Evolutionary conservation across 352 stramenopile genomes (phyloP), one percentile per base, ranked within the genome.

Genomic region (Phytophthora tentaculata): DNA sequence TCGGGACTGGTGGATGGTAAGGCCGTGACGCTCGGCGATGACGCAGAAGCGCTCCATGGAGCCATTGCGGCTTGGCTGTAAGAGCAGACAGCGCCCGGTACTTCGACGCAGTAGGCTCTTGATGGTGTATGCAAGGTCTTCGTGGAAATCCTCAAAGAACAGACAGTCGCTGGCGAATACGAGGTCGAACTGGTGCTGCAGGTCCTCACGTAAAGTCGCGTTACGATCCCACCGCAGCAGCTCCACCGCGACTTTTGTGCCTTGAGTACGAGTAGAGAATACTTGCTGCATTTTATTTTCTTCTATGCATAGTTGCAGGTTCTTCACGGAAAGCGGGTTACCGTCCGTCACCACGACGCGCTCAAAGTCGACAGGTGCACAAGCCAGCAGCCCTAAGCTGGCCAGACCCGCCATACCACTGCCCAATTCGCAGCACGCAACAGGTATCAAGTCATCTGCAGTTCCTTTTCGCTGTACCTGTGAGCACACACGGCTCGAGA

Each of bases 101-200:
- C 19, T 17, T 0, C 63, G 78, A 7, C 67, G 62, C 35, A 94
- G 48, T 7, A 96, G 70, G 53, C 66, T 61, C n/a, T 83, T 73
- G 71, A 96, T 84, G 0, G 82, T 92, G 54, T 82, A 69, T 14
- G 72, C 79, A 22, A 96, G 69, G 56, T 96, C 88, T 47, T 84
- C 66, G 68, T 96, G 86, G 68, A 95, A 96, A 1, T 88, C 80
- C 73, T 95, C 85, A 55, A 96, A 96, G 71, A 96, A 96, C 1
- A 96, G 70, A 56, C 88, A 96, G 65, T 96, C 88, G 55, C 86
- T 93, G 5, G 86, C 88, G 29, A 96, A 76, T 43, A 96, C 64
- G 60, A 96, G 62, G 61, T 96, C 86, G 56, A 94, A 94, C 50
- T 90, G 76, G 24, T 86, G 72, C 5, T 56, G 70, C 63, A 78